Evolutionary conservation across 306 rosid genomes (phyloP).

Genomic region (Pyrus betulifolia): DNA sequence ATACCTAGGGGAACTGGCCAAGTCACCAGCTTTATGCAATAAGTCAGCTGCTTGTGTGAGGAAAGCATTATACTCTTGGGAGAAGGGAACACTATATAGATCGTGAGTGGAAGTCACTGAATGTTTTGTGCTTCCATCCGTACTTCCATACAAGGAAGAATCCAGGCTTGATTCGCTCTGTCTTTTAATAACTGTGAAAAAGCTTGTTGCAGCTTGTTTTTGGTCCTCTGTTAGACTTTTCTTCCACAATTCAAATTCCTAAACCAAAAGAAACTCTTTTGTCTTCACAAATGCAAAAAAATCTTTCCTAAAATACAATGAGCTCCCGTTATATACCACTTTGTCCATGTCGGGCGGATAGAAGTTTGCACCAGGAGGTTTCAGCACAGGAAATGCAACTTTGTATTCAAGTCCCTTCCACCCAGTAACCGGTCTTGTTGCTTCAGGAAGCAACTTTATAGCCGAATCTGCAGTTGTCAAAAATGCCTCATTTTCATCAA

Average conservation of each 20-base stretch:
- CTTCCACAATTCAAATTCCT: slow-evolving; percentile 89
- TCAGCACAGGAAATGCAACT: slow-evolving; percentile 68
- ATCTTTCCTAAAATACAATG: slow-evolving; percentile 3
- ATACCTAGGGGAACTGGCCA: slow-evolving; percentile 59
- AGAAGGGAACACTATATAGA: slow-evolving; percentile 57
- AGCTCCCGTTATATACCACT: slow-evolving; percentile 42
- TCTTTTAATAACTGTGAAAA: slow-evolving; percentile 76
- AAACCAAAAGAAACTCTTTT: slow-evolving; percentile 21
- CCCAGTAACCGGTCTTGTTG: slow-evolving; percentile 47
- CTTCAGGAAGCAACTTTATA: slow-evolving; percentile 52
- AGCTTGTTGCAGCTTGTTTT: slow-evolving; percentile 57
- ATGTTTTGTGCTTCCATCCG: neutral
- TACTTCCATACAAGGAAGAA: slow-evolving; percentile 27
- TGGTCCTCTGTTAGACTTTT: slow-evolving; percentile 51
- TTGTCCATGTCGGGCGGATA: slow-evolving; percentile 96
- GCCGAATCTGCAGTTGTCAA: slow-evolving; percentile 90
- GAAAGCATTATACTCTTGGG: slow-evolving; percentile 64
- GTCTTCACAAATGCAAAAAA: slow-evolving; percentile 11
- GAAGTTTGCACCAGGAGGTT: slow-evolving; percentile 90
- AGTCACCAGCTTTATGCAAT: slow-evolving; percentile 77
- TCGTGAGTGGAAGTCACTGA: slow-evolving; percentile 30
- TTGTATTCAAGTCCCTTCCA: slow-evolving; percentile 90
- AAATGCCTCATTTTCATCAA: slow-evolving; percentile 81
- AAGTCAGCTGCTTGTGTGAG: slow-evolving; percentile 67
- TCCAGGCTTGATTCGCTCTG: slow-evolving; percentile 51